Base-by-base conservation (phyloP, 1,139 yeast species). In the Meyerozyma athensensis region DNA sequence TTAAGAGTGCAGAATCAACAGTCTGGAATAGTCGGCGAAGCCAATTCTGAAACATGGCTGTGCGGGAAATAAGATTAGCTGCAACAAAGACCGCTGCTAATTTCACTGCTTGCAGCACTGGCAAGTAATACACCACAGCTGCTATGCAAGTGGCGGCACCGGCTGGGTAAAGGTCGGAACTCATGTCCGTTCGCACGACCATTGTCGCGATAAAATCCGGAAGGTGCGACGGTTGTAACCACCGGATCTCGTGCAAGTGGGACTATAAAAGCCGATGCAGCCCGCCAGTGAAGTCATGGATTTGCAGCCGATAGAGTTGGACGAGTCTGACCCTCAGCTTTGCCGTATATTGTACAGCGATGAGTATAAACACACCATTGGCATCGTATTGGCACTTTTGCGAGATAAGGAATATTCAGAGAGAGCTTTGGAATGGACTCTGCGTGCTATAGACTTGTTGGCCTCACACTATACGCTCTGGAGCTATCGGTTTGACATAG, bases 401-500 rank as follows among this genome's bases (percentile, higher is more conserved):
- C 61, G 66, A 12, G 47, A 54, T 12, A 64, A 75, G 21, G 97
- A 89, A 53, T 68, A 72, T 50, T 74, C 89, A 1, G 80, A 75
- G 34, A 65, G 97, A 41, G 90, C 96, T 0, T 59, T 87, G 26
- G 71, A 71, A 19, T 60, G 89, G 34, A 83, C 95, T 0, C 70
- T 73, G 19, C 59, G 63, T 26, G 82, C 85, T 3, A 81, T 94
- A 39, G 74, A 65, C 12, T 53, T 74, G 43, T 79, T 86, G 36
- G 92, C 97, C 0, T 95, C 97, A 0, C 97, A 90, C 59, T 92
- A 92, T 56, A 84, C 96, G 0, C 82, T 82, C 1, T 92, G 98
- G 97, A 72, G 32, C 40, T 92, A 84, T 59, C 67, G 97, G 13
- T 78, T 65, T 43, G 71, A 79, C 42, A 77, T 80, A 10, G 59